Base-by-base conservation (phyloP, 108 stramenopile species). In the Cylindrotheca fusiformis region DNA sequence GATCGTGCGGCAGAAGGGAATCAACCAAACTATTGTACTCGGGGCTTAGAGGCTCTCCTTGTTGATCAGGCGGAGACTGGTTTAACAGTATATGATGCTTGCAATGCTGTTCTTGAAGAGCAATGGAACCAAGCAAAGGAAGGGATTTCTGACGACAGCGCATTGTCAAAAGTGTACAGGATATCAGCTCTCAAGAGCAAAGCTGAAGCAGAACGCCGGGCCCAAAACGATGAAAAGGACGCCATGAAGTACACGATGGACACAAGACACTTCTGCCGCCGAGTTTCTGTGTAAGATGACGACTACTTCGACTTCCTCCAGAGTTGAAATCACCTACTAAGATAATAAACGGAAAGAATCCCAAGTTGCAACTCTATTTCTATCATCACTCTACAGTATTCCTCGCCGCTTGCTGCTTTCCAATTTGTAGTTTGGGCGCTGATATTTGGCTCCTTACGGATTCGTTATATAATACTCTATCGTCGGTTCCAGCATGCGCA, bases 61-160 rank as follows among this genome's bases (percentile, higher is more conserved):
- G 10, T 41, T 10, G 36, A 41, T 41, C 10, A 14, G 6, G 6
- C 36, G 10, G 36, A 41, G 36, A 14, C 6, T 6, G 10, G 36
- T 41, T n/a, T n/a, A n/a, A n/a, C n/a, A n/a, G 14, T 48, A 36
- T 20, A 24, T 51, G 54, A 50, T 58, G 67, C 67, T 17, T 59
- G 67, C 50, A 58, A 68, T 59, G 27, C 48, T 25, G 67, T 68
- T 0, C 30, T 68, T 12, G 47, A 68, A 20, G 67, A 68, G 23
- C 67, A 68, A 27, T 58, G 32, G 51, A 19, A 44, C 19, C 57
- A 58, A 58, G n/a, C 5, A n/a, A 2, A 36, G 3, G 57, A 32
- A 17, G 57, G 33, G 28, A 5, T 36, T 19, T 58, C 41, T 41
- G 57, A 58, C 6, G 57, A 58, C 32, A 21, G 41, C 20, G 29